Evolutionary conservation across 1,139 yeast species (phyloP).

Genomic region (Kluyveromyces sp.): DNA sequence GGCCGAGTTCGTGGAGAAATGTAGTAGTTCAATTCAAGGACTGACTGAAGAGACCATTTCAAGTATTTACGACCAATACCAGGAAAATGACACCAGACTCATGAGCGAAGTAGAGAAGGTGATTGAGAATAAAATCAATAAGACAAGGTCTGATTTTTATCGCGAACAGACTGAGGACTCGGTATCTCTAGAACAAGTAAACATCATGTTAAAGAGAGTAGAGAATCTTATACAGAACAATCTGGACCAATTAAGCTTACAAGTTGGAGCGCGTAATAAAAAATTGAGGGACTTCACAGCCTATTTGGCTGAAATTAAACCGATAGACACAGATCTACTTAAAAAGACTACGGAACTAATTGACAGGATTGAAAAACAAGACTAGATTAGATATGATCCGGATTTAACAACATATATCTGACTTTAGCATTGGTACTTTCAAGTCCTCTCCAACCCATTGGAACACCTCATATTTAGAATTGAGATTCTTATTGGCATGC

Average conservation of each 20-base stretch:
- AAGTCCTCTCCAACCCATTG: conserved; percentile 44
- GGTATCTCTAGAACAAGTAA: conserved; percentile 17
- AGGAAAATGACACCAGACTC: conserved; percentile 3
- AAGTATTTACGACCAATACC: conserved; percentile 2
- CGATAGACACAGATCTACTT: neutral
- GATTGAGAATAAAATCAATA: neutral
- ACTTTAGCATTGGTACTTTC: conserved; percentile 22
- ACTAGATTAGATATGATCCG: conserved; percentile 5
- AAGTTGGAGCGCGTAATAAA: conserved; percentile 7
- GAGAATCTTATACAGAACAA: conserved; percentile 16
- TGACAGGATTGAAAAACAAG: conserved; percentile 8
- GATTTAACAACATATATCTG: conserved; percentile 20
- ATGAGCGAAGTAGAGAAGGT: neutral
- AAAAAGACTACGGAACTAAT: conserved; percentile 3
- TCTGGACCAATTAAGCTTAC: conserved; percentile 11
- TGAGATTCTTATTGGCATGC: conserved; percentile 64
- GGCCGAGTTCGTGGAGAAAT: conserved; percentile 2
- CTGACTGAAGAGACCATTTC: neutral
- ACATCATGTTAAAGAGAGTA: conserved; percentile 16
- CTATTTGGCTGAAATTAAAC: neutral
- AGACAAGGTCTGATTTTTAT: conserved; percentile 8
- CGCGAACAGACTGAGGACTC: conserved; percentile 14
- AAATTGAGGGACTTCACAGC: conserved; percentile 7
- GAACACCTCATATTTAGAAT: conserved; percentile 79
- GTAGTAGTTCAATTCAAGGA: neutral